phyloP scores from a whole-genome alignment of 345 rosid species.

The Dimocarpus longan region DNA sequence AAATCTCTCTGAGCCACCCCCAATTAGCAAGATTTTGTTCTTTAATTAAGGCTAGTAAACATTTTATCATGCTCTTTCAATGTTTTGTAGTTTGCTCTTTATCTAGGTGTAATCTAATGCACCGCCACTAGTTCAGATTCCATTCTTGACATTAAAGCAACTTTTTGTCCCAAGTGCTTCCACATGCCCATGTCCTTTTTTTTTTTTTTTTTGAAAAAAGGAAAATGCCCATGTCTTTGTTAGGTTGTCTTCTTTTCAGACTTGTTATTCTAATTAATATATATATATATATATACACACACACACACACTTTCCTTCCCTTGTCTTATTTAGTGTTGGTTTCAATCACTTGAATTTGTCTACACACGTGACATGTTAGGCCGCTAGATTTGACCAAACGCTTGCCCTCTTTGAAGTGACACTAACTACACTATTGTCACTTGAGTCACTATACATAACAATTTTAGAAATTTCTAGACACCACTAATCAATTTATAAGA shows the following conservation, averaged over 20 bases:
- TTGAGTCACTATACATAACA: too few species aligned
- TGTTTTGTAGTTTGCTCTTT: too few species aligned
- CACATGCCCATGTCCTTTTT: background rate
- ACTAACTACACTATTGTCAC: background rate
- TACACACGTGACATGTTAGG: background rate
- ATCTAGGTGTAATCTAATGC: constrained; percentile 9
- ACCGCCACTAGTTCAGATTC: constrained; percentile 6
- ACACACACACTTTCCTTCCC: background rate
- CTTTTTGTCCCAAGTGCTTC: background rate
- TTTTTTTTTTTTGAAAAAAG: too few species aligned
- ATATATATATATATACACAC: too few species aligned
- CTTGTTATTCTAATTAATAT: too few species aligned
- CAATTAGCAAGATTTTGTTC: too few species aligned
- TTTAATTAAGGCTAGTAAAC: too few species aligned
- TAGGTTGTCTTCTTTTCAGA: background rate
- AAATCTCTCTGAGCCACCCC: too few species aligned
- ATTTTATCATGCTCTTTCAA: too few species aligned
- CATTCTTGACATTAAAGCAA: background rate
- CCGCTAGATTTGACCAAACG: background rate
- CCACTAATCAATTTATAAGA: too few species aligned
- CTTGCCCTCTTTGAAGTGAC: background rate
- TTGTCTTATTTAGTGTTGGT: background rate
- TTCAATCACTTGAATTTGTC: background rate
- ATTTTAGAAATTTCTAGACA: too few species aligned
- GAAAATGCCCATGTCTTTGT: background rate